These are phyloP conservation scores for Conticribra weissflogii DNA, from an alignment of 108 stramenopile species.

Conservation along the genomic window DNA sequence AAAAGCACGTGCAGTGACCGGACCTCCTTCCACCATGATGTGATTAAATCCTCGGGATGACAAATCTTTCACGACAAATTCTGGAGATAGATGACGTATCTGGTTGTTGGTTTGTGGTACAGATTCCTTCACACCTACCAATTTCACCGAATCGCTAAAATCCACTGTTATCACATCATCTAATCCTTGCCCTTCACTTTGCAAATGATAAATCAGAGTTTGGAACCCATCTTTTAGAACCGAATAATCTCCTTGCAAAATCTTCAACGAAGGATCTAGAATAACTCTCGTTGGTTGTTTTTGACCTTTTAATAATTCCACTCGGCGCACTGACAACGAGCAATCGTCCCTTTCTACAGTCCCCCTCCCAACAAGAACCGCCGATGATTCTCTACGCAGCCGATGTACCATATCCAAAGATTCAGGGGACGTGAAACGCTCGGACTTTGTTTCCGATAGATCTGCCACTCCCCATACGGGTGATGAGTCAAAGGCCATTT, in stretches of 20 bases:
- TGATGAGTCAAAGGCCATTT: slow-evolving; percentile 77
- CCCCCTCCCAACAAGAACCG: slow-evolving; percentile 75
- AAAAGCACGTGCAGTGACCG: slow-evolving; percentile 67
- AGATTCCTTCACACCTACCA: slow-evolving; percentile 33
- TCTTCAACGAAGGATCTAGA: slow-evolving; percentile 65
- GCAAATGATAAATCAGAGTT: slow-evolving; percentile 61
- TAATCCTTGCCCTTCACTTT: background rate
- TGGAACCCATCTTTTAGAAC: slow-evolving; percentile 62
- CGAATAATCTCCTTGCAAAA: slow-evolving; percentile 49
- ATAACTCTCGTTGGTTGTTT: slow-evolving; percentile 74
- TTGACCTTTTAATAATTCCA: slow-evolving; percentile 32
- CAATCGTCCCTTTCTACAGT: slow-evolving; percentile 82
- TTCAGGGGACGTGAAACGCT: slow-evolving; percentile 73
- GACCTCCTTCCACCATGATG: slow-evolving; percentile 88
- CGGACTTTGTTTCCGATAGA: slow-evolving; percentile 47
- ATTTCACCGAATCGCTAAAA: slow-evolving; percentile 16
- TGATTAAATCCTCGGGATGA: slow-evolving; percentile 52
- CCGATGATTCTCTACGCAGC: slow-evolving; percentile 63
- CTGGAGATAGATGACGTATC: slow-evolving; percentile 36
- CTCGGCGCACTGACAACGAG: slow-evolving; percentile 69
- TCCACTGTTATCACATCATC: background rate
- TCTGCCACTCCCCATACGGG: slow-evolving; percentile 69
- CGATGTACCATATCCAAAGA: slow-evolving; percentile 87
- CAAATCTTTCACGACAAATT: slow-evolving; percentile 47
- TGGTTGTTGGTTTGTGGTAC: background rate